These are phyloP conservation scores for Lactuca saligna DNA, from an alignment of 129 eudicot genomes.

Conservation along the genomic window DNA sequence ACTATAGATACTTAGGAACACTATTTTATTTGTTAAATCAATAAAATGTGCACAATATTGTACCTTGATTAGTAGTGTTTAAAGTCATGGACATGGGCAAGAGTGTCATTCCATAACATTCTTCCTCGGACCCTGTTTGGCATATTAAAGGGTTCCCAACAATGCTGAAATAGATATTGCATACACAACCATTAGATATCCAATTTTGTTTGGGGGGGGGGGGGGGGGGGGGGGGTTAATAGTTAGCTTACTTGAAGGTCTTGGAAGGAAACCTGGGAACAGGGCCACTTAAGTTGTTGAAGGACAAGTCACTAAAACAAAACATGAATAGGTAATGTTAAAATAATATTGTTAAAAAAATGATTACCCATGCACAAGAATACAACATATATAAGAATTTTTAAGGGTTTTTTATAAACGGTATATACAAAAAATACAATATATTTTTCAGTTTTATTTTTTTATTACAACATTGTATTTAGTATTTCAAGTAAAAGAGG, in stretches of 20 bases:
- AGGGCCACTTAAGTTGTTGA: constrained; percentile 79
- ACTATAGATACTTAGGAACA: neutral
- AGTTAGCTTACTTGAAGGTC: constrained; percentile 67
- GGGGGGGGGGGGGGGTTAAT: neutral
- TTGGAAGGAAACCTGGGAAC: constrained; percentile 77
- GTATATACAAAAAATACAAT: neutral
- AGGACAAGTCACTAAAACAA: constrained; percentile 67
- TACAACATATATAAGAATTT: neutral
- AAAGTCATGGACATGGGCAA: constrained; percentile 87
- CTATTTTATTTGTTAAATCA: neutral
- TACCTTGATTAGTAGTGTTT: constrained; percentile 61
- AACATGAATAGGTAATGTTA: neutral
- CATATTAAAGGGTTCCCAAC: constrained; percentile 80
- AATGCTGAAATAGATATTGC: constrained; percentile 44
- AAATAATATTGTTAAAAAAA: too few species aligned
- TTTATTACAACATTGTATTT: neutral
- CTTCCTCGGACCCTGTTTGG: constrained; percentile 52
- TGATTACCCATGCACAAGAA: neutral
- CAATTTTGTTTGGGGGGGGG: neutral
- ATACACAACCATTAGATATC: constrained; percentile 4
- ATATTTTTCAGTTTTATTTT: too few species aligned
- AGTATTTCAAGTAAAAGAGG: neutral
- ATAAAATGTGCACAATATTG: constrained; percentile 16
- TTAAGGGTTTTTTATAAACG: neutral
- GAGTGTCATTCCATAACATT: constrained; percentile 56